Evolutionary conservation across 495 filamentous ascomycete species (phyloP), one percentile per base, ranked within the genome.

Genomic region (Aspergillus bridgeri): DNA sequence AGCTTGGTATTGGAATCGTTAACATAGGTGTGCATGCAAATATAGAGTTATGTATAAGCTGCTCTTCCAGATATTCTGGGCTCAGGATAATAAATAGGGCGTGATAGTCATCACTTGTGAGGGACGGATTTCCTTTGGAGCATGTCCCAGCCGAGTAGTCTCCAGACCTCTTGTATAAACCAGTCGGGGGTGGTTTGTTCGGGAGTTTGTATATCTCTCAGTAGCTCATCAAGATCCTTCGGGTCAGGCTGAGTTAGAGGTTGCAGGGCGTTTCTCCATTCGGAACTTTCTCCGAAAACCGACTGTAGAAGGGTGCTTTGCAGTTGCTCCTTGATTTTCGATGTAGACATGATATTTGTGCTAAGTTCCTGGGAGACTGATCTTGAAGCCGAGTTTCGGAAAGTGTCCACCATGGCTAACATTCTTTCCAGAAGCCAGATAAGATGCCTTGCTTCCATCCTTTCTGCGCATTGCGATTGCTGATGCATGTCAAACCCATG

Each of bases 121-220:
- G n/a, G 17, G 33, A 15, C 33, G 13, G 33, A 2, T 15, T 38
- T 38, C 13, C 13, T 38, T 13, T 38, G 11, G 17, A 79, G 29
- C 48, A 76, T 21, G 48, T 82, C 76, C 79, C 78, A 82, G 6
- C 80, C 79, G 0, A 82, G 51, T 17, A 82, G 59, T n/a, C 66
- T 62, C 78, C 79, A 82, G n/a, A 80, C 57, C 48, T 76, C 70
- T 48, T 76, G 69, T 3, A 71, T 64, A 58, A 81, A 76, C 78
- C 78, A 82, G 15, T 81, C 76, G 1, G 72, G 20, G 27, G 66
- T 68, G 0, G 53, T 33, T n/a, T 60, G 42, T 13, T 68, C 56
- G 3, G 58, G 19, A 8, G 47, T 42, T n/a, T 56, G 48, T 22
- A 46, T 29, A 15, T 0, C 15, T 2, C 13, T 19, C 17, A 24